Base-by-base conservation (phyloP, 305 asterid genomes). In the Ilex paraguariensis region DNA sequence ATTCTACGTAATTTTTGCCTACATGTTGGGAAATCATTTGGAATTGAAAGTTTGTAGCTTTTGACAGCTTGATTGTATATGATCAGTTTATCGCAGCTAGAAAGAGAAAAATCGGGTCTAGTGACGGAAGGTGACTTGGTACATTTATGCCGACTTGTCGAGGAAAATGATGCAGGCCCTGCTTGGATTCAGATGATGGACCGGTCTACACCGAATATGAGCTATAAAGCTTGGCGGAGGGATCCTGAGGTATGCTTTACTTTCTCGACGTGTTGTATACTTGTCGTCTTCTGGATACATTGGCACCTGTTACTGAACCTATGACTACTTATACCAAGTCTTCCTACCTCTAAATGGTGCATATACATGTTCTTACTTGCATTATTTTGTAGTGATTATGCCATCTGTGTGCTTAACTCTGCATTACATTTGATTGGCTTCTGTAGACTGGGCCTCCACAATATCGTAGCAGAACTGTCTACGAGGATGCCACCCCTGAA, bases 141-240 rank as follows among this genome's bases (percentile, higher is more conserved):
- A 68, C 85, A 87, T 65, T 70, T 91, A 56, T 76, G 75, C 56
- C 82, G 68, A 7, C 74, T 91, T 58, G 90, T 79, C 15, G 95
- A 85, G 59, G 95, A 87, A 56, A 82, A 73, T 61, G 95, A 91
- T 58, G 89, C 82, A 3, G 98, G 98, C 12, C 91, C 87, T 31
- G 62, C 69, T 70, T 91, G 98, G 98, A 81, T 87, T 65, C 85
- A 83, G 39, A 83, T 91, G 95, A 91, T 91, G 98, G 84, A 88
- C 72, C 84, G 78, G 57, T 82, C 95, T 14, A 74, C 84, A 0
- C 65, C 80, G 2, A 82, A 70, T 66, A 88, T 91, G 98, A 83
- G 81, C 75, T 91, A 85, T 70, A 86, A 88, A 74, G 98, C 98
- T 48, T 91, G 96, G 98, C 83, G 92, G 64, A 80, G 98, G 74